A percentile compares a stretch with the other conserved stretches of the same genome.
phyloP scores from a whole-genome alignment of 768 basidiomycete species.

The Trametes sanguinea region DNA sequence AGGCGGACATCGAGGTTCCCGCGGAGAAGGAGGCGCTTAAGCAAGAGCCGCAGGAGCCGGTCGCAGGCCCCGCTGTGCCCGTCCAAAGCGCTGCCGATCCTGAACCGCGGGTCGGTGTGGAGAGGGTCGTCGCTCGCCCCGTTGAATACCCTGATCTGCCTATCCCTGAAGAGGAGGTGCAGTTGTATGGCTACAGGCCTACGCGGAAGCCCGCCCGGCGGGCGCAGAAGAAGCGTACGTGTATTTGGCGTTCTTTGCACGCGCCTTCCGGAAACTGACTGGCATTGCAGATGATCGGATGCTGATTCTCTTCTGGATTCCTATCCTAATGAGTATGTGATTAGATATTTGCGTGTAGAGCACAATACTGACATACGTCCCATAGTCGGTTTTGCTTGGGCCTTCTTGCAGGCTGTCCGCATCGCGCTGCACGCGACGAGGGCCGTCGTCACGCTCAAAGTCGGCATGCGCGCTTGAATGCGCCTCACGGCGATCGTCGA shows the following conservation, averaged over 20 bases:
- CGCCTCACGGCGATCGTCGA: not conserved
- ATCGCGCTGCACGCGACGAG: conserved; percentile 32
- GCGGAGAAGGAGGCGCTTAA: conserved; percentile 23
- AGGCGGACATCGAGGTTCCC: conserved; percentile 26
- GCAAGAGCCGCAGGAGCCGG: conserved; percentile 18
- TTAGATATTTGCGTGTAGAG: not conserved
- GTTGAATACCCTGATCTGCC: conserved; percentile 50
- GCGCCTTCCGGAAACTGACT: not conserved
- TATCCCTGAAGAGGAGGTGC: conserved; percentile 65
- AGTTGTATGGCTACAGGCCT: conserved; percentile 68
- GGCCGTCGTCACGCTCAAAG: conserved; percentile 28
- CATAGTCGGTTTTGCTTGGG: conserved; percentile 38
- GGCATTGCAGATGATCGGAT: conserved; percentile 70
- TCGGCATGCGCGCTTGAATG: conserved; percentile 25
- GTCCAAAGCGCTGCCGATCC: conserved; percentile 8
- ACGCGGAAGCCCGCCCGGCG: conserved; percentile 43
- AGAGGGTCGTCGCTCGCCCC: conserved; percentile 35
- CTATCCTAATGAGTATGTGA: conserved; percentile 74
- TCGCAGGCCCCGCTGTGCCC: not conserved
- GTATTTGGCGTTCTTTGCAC: not conserved
- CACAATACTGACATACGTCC: not conserved
- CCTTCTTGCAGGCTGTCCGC: conserved; percentile 32
- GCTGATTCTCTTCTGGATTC: conserved; percentile 85
- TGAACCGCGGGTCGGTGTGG: conserved; percentile 29
- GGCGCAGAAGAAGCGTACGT: conserved; percentile 70